These are phyloP conservation scores for Rubia tinctorum DNA, from an alignment of 305 asterid species.

Conservation along the genomic window DNA sequence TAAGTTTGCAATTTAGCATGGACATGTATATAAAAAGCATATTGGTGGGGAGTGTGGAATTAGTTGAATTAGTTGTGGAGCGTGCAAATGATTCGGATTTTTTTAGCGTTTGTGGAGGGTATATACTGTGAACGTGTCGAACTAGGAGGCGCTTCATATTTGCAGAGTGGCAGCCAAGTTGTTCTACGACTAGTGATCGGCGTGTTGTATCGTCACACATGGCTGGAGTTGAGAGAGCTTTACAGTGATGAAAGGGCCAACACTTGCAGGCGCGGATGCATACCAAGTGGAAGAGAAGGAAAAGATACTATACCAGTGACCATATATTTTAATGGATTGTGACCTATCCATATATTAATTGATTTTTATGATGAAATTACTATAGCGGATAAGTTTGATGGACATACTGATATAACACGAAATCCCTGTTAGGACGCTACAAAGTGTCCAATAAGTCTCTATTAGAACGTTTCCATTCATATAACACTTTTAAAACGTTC, in stretches of 20 bases:
- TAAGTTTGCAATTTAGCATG: no score
- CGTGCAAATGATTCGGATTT: constrained; percentile 5
- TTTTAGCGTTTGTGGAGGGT: not conserved
- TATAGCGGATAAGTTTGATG: no score
- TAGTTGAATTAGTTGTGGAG: not conserved
- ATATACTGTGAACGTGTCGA: constrained; percentile 1
- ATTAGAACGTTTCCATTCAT: no score
- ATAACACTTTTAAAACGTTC: no score
- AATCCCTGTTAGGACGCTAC: no score
- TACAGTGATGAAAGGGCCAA: constrained; percentile 29
- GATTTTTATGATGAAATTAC: no score
- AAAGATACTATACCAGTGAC: no score
- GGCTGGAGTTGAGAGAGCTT: not conserved
- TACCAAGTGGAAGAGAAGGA: constrained; percentile 11
- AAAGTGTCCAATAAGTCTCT: no score
- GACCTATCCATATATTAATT: no score
- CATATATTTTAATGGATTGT: no score
- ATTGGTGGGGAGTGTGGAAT: not conserved
- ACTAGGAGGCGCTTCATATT: not conserved
- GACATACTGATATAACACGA: no score
- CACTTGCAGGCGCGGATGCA: constrained; percentile 26
- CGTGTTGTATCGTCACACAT: not conserved
- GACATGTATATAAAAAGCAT: no score
- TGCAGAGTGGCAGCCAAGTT: not conserved
- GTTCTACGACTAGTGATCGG: not conserved